Evolutionary conservation across 805 yeast species (phyloP).

Genomic region (Candida gorgasii): DNA sequence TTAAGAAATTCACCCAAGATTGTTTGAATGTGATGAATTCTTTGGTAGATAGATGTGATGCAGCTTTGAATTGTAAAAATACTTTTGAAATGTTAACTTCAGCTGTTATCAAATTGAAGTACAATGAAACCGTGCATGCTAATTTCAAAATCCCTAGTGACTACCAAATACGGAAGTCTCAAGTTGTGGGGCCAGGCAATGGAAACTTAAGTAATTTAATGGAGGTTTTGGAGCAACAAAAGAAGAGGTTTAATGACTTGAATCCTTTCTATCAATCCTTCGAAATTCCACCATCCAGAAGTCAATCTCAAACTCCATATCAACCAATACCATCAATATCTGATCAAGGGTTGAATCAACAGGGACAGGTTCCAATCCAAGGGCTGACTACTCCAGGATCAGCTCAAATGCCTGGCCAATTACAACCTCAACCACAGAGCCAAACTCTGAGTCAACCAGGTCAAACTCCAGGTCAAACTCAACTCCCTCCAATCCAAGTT

Average conservation of each 20-base stretch:
- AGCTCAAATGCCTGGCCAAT: too few relatives aligned
- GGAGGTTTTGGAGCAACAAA: slow-evolving; percentile 24
- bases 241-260: slow-evolving; percentile 2
- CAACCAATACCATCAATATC: background rate
- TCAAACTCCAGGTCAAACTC: background rate
- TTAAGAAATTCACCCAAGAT: slow-evolving; percentile 49
- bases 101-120: slow-evolving; percentile 65
- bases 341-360: too few relatives aligned
- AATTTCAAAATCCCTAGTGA: slow-evolving; percentile 24
- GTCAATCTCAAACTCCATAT: background rate
- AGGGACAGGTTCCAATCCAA: too few relatives aligned
- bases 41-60: slow-evolving; percentile 70
- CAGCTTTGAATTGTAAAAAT: slow-evolving; percentile 70
- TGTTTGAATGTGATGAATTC: slow-evolving; percentile 61
- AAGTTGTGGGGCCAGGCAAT: slow-evolving; percentile 33
- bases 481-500: background rate
- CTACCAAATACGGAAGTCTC: slow-evolving; percentile 20
- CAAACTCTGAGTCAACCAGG: too few relatives aligned
- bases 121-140: slow-evolving; percentile 34
- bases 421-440: too few relatives aligned
- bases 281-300: background rate
- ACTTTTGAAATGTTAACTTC: slow-evolving; percentile 71
- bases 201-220: slow-evolving; percentile 42
- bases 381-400: too few relatives aligned
- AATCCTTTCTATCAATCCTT: slow-evolving; percentile 11